Base-by-base conservation (phyloP, 2,329 filamentous ascomycete genomes). In the Pseudonectria foliicola region DNA sequence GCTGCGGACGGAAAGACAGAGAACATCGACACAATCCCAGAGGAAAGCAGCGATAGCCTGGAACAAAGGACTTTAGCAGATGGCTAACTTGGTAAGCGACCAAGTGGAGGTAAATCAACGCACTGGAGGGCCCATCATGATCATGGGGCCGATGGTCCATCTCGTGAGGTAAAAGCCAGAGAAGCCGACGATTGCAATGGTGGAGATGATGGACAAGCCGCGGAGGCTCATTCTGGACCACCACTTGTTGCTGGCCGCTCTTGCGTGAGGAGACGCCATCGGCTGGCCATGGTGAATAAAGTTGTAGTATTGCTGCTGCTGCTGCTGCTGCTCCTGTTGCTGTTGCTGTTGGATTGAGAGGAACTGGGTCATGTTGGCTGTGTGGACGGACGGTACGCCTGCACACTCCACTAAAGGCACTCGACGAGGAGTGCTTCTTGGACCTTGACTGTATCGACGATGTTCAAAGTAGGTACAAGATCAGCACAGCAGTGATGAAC, bases 271-370 rank as follows among this genome's bases (percentile, higher is more conserved):
- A 28, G 29, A 12, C 12, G 27, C 13, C 3, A 11, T 14, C 10
- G 6, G 6, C 27, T 31, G 28, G 10, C 24, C n/a, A 27, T 25
- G n/a, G 11, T 4, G 28, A 7, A 35, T n/a, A 6, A 18, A 13
- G n/a, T n/a, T n/a, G n/a, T n/a, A n/a, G 24, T 18, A 35, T 24
- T 31, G 24, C 7, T 27, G 28, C 6, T 37, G 61, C 52, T 64
- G 18, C 18, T 21, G 18, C 18, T 21, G 18, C 18, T 21, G 18
- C 18, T 21, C 5, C 18, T 21, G 18, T 8, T 21, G 18, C 18
- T 21, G 18, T 6, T 21, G 18, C n/a, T n/a, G n/a, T n/a, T n/a
- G n/a, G n/a, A n/a, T n/a, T n/a, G n/a, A n/a, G n/a, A n/a, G n/a
- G n/a, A n/a, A n/a, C n/a, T n/a, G n/a, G 5, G 18, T 8, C 18